These are phyloP conservation scores for Fusarium piperis DNA, from an alignment of 2,329 filamentous ascomycete species.

Conservation along the genomic window DNA sequence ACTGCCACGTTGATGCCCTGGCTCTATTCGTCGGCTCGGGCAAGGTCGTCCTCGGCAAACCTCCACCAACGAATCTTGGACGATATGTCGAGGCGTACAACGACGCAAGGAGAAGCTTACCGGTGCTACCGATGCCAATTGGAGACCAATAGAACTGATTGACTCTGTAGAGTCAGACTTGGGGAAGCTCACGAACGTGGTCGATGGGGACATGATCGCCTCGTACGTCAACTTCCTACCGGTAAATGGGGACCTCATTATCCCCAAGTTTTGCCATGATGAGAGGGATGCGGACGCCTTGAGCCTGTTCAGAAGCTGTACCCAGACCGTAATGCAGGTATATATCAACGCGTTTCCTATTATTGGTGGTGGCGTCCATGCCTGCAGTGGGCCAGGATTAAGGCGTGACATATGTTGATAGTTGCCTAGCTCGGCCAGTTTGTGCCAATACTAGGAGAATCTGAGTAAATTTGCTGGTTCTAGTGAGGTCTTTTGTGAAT, in stretches of 20 bases:
- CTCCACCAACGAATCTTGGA: background rate
- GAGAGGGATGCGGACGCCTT: background rate
- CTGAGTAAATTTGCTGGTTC: background rate
- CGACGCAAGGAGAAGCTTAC: background rate
- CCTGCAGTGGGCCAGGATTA: background rate
- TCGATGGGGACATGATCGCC: background rate
- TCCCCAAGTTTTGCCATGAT: background rate
- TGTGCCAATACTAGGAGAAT: background rate
- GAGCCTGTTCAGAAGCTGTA: background rate
- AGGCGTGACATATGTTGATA: background rate
- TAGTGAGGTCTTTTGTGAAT: background rate
- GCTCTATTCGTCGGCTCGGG: background rate
- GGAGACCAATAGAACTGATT: background rate
- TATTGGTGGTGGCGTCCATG: conserved; percentile 12
- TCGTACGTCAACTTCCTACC: background rate
- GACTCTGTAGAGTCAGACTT: background rate
- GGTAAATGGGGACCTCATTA: background rate
- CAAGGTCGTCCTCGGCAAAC: background rate
- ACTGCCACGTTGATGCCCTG: background rate
- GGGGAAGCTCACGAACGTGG: background rate
- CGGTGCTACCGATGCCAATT: background rate
- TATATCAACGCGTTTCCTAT: conserved; percentile 4
- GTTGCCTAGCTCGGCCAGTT: background rate
- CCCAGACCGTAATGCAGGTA: background rate
- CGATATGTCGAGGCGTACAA: background rate